Evolutionary conservation across 441 rosid species (phyloP), one percentile per base, ranked within the genome.

Genomic region (Erysimum cheiri): DNA sequence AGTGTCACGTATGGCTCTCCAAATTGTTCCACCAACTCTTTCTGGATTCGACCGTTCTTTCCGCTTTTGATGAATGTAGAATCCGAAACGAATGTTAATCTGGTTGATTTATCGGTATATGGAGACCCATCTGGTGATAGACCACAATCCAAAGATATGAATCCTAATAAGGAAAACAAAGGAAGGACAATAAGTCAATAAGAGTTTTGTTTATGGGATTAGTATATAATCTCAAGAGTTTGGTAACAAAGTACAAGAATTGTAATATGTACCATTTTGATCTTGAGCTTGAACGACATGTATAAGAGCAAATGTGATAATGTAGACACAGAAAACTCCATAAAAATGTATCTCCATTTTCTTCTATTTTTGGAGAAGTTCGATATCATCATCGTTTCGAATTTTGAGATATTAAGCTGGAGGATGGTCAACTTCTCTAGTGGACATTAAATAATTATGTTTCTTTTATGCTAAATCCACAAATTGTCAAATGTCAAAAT

Each of bases 101-200:
- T 66, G 3, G 77, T 80, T 3, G 55, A 47, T 24, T 59, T 8
- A 2, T 83, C 82, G 0, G 17, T 26, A 19, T 79, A 80, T 46
- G 57, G 58, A 4, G 63, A 76, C 1, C 37, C 68, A 11, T 72
- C 64, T 6, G 73, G 54, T 15, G n/a, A 59, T 17, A 73, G 19
- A 22, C 88, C 88, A 44, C 86, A 83, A 64, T 84, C 88, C 68
- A 87, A 70, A 71, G 85, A 84, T 22, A 87, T 78, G 75, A 83
- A 87, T 53, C 79, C 85, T 84, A 79, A 17, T 9, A 71, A 11
- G 14, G 14, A 33, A 31, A n/a, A n/a, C n/a, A n/a, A n/a, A n/a
- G n/a, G n/a, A n/a, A n/a, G n/a, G n/a, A n/a, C n/a, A n/a, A n/a
- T n/a, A n/a, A n/a, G n/a, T n/a, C n/a, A n/a, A 8, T 2, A 61